Base-by-base conservation (phyloP, 1,284 basidiomycete species). In the Sporisorium reilianum region DNA sequence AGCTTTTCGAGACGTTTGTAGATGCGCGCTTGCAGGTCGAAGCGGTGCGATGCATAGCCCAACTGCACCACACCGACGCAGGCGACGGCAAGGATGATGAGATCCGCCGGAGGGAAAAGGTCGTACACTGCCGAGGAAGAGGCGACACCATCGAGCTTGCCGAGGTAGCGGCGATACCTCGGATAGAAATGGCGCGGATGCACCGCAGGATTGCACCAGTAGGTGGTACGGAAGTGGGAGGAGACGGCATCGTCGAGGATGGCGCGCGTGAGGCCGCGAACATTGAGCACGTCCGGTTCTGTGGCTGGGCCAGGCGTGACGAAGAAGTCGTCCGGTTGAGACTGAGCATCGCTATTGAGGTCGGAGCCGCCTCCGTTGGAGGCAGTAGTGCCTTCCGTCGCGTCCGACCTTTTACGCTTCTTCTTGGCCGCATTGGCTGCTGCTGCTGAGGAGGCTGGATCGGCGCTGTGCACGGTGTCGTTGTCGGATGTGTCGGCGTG, bases 11-110 rank as follows among this genome's bases (percentile, higher is more conserved):
- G 55, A 7, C 71, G 61, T 28, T 58, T 59, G 26, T 38, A 68
- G 62, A 74, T 69, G 58, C 71, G 71, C n/a, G 62, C 52, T 34
- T 74, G 71, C 7, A 74, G 66, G 2, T 64, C 62, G 50, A 74
- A 74, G n/a, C 71, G 65, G 20, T 63, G 34, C 14, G 61, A 56
- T 0, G 36, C 53, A 11, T 63, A 55, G 22, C 53, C 32, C 12
- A 69, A 52, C 49, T 74, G 71, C 34, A 59, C 58, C 3, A 69
- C 58, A n/a, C 71, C 71, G 7, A 65, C 58, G 38, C 71, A 74
- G 14, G 71, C 71, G 16, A 65, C 66, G 0, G 66, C 62, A 14
- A 74, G 66, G 34, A 65, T 60, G 44, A 74, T 32, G 25, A 74
- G 65, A 23, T 74, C 65, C 22, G 62, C n/a, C 0, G 71, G 40